Evolutionary conservation across 2,329 filamentous ascomycete species (phyloP).

Genomic region (Alternaria dauci): DNA sequence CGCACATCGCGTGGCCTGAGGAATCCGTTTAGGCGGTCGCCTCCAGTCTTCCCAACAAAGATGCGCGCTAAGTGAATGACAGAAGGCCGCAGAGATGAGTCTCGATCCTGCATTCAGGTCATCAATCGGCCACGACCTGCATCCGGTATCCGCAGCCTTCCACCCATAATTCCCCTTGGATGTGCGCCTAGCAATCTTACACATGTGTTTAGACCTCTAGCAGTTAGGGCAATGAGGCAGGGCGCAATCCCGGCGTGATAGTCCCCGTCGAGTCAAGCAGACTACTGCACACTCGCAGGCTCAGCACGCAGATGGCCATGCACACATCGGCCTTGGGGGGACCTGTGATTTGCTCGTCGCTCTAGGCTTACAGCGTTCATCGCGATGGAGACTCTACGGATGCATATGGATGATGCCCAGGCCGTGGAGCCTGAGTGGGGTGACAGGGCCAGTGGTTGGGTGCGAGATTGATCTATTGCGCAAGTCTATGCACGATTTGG

Average conservation of each 20-base stretch:
- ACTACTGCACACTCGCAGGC: slow-evolving; percentile 35
- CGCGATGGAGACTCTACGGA: slow-evolving; percentile 19
- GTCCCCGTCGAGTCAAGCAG: slow-evolving; percentile 23
- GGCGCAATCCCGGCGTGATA: slow-evolving; percentile 22
- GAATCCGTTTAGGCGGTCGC: slow-evolving; percentile 13
- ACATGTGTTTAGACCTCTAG: slow-evolving; percentile 10
- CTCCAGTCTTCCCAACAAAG: slow-evolving; percentile 21
- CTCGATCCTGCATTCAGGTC: slow-evolving; percentile 38
- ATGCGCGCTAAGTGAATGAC: slow-evolving; percentile 12
- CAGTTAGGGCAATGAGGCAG: slow-evolving; percentile 13
- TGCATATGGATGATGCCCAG: slow-evolving; percentile 20
- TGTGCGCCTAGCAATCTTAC: slow-evolving; percentile 17
- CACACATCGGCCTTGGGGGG: slow-evolving; percentile 29
- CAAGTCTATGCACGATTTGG: slow-evolving; percentile 24
- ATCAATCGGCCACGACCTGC: slow-evolving; percentile 31
- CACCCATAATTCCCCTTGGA: slow-evolving; percentile 16
- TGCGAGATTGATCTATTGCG: slow-evolving; percentile 18
- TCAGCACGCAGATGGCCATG: slow-evolving; percentile 29
- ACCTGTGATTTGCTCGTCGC: slow-evolving; percentile 28
- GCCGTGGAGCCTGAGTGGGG: slow-evolving; percentile 20
- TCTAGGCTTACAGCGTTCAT: slow-evolving; percentile 21
- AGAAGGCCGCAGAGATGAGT: slow-evolving; percentile 20
- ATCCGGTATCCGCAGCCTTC: slow-evolving; percentile 25
- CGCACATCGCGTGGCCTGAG: slow-evolving; percentile 18
- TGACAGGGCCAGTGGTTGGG: slow-evolving; percentile 26